Conservation (phyloP, 768 basidiomycete species). For the Termitomyces sp. region DNA sequence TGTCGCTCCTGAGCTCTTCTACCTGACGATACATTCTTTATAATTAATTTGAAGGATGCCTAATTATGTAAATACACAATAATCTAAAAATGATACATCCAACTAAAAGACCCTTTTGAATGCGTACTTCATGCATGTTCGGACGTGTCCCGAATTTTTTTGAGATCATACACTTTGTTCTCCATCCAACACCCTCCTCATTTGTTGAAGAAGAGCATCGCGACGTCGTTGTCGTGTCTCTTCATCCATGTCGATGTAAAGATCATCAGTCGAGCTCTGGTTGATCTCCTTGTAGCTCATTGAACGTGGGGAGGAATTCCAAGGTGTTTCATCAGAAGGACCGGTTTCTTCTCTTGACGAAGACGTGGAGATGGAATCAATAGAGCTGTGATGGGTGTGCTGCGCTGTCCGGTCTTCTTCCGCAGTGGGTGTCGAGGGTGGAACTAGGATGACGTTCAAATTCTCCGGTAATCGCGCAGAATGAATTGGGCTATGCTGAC, state of each 20-base stretch:
- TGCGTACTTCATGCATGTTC: too few relatives aligned
- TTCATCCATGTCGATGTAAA: not conserved
- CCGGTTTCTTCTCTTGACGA: not conserved
- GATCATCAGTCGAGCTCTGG: not conserved
- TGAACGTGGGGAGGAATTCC: not conserved
- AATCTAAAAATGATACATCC: not conserved
- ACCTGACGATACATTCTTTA: not conserved
- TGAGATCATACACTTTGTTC: not conserved
- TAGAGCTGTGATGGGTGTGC: not conserved
- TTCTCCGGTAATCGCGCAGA: not conserved
- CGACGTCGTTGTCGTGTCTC: conserved; percentile 4
- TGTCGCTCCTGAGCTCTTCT: not conserved
- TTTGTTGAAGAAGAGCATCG: conserved; percentile 4
- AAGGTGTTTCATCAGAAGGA: not conserved
- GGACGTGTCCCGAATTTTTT: too few relatives aligned
- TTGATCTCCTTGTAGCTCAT: not conserved
- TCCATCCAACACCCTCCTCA: conserved; percentile 9
- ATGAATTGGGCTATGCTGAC: not conserved
- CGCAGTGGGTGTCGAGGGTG: not conserved
- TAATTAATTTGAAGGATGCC: not conserved
- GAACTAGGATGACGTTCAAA: not conserved
- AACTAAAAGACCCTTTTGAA: too few relatives aligned
- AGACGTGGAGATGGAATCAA: not conserved
- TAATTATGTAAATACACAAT: not conserved
- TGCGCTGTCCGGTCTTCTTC: not conserved